A percentile compares a stretch with the other conserved stretches of the same genome.
Conservation (phyloP, 352 stramenopile species). For the Phytophthora cactorum region DNA sequence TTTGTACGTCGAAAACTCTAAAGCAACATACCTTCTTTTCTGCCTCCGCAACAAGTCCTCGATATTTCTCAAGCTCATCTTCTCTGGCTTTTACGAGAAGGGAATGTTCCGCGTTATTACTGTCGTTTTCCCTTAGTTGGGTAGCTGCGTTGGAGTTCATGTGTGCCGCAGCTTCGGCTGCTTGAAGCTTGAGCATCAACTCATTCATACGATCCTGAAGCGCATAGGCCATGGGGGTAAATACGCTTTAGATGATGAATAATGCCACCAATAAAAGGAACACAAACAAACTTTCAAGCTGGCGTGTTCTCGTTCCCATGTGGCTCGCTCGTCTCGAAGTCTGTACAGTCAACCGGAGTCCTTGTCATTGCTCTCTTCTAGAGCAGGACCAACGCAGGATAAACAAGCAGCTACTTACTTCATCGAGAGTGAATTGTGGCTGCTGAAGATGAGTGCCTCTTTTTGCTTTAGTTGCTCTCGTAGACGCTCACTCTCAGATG, state of each 20-base stretch:
- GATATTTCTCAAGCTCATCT: constrained; percentile 58
- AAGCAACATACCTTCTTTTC: constrained; percentile 55
- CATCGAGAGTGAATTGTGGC: constrained; percentile 55
- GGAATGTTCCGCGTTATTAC: constrained; percentile 22
- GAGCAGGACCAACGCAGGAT: neutral
- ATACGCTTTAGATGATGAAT: neutral
- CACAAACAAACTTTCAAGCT: constrained; percentile 46
- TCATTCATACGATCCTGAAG: constrained; percentile 56
- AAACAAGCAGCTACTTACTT: constrained; percentile 44
- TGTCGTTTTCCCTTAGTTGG: constrained; percentile 31
- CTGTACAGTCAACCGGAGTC: constrained; percentile 23
- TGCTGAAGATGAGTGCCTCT: constrained; percentile 63
- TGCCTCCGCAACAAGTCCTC: constrained; percentile 38
- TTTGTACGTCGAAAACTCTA: neutral
- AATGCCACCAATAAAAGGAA: neutral
- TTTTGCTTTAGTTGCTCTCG: constrained; percentile 83
- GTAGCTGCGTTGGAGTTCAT: constrained; percentile 25
- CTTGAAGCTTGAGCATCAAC: constrained; percentile 61
- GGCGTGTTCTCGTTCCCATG: constrained; percentile 56
- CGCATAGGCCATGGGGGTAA: neutral
- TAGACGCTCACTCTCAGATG: constrained; percentile 61
- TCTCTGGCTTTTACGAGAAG: constrained; percentile 49
- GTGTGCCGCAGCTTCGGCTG: constrained; percentile 49
- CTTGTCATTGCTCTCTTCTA: neutral
- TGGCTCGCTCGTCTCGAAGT: constrained; percentile 60